Evolutionary conservation across 345 rosid species (phyloP), one percentile per base, ranked within the genome.

Genomic region (Eucalyptus dawsonii): DNA sequence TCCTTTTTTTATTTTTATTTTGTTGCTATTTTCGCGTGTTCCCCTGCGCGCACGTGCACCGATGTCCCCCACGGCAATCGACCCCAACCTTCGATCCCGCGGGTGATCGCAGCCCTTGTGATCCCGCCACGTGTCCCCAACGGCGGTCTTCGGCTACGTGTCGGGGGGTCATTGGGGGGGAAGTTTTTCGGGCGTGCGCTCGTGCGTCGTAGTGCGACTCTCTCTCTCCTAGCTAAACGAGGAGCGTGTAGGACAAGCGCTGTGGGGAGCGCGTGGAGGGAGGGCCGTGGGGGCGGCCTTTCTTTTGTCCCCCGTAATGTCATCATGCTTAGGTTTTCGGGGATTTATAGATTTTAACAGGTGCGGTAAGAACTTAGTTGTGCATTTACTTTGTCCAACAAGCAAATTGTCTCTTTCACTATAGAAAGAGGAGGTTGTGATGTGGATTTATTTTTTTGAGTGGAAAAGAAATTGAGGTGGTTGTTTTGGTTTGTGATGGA

Each of bases 291-390:
- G 69, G 34, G 69, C 62, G 27, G 81, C 50, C 58, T 76, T 10
- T 34, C 88, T 29, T 69, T 87, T 86, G 88, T 87, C 69, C 88
- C 88, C 67, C 14, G 5, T 58, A 45, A 60, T 24, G 88, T 27
- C 16, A 24, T 87, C 51, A 15, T 11, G 88, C 69, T 56, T n/a
- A 11, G 88, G 29, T 31, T 49, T 87, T 87, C 2, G n/a, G 80
- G 34, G 42, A 16, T 12, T 56, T 24, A 56, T 22, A 56, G 62
- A 21, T 40, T 56, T 72, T 42, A 27, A 49, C 80, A 1, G 0
- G 31, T 45, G 67, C 5, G 80, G 81, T 87, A 24, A 58, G 50
- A 22, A 24, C 72, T 16, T 24, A 19, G 72, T 40, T 24, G 50
- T 25, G n/a, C 47, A 58, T 8, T 72, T 37, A 72, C 27, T 37